phyloP scores from a whole-genome alignment of 2,329 filamentous ascomycete species.

The Trichoderma breve region DNA sequence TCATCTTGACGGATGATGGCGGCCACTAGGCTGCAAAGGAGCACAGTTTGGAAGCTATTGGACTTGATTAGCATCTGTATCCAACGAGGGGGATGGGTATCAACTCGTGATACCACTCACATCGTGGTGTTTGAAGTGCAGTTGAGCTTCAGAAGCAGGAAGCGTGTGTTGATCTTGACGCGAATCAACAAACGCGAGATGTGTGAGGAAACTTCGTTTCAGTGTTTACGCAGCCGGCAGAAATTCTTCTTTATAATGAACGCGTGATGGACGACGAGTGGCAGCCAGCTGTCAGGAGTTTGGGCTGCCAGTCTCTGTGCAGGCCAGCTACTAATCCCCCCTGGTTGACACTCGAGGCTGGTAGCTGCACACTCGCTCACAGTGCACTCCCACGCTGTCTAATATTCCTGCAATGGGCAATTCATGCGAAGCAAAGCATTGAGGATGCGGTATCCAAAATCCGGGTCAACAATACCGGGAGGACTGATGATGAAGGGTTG shows the following conservation, averaged over 20 bases:
- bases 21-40: not conserved
- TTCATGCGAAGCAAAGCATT: not conserved
- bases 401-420: not conserved
- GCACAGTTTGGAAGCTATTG: not conserved
- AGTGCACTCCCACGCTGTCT: not conserved
- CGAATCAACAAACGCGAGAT: not conserved
- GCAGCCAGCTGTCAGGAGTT: constrained; percentile 11
- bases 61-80: not conserved
- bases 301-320: not conserved
- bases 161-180: not conserved
- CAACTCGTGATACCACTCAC: not conserved
- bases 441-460: not conserved
- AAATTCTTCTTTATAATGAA: not conserved
- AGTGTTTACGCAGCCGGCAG: not conserved
- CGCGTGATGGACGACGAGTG: not conserved
- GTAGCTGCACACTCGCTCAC: not conserved
- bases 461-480: not conserved
- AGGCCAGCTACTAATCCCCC: not conserved
- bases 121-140: not conserved
- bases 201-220: not conserved
- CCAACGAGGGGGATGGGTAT: not conserved
- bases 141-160: not conserved
- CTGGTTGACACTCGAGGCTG: not conserved
- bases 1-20: not conserved
- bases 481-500: not conserved